phyloP scores from a whole-genome alignment of 2,329 filamentous ascomycete species.

The Leptodontidium sp. region DNA sequence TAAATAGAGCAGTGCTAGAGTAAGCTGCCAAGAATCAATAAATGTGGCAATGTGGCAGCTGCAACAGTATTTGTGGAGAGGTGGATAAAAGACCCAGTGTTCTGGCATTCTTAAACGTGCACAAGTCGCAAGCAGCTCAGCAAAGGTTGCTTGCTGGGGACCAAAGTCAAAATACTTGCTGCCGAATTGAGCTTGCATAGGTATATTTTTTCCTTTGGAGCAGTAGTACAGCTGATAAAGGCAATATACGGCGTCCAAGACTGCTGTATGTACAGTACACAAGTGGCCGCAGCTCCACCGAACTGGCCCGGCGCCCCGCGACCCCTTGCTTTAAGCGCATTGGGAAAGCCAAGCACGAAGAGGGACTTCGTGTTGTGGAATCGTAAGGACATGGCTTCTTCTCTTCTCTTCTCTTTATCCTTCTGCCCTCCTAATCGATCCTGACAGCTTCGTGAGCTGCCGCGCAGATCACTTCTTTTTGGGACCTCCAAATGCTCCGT shows the following conservation, averaged over 20 bases:
- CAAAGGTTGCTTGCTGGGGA: not conserved
- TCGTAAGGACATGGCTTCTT: not conserved
- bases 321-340: slow-evolving; percentile 9
- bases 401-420: not conserved
- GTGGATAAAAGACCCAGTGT: slow-evolving; percentile 1
- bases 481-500: slow-evolving; percentile 10
- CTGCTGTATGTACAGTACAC: not conserved
- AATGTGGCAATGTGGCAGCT: slow-evolving; percentile 1
- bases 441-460: slow-evolving; percentile 8
- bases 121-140: not conserved
- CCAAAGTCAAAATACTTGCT: not conserved
- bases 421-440: not conserved
- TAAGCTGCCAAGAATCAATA: slow-evolving; percentile 23
- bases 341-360: slow-evolving; percentile 11
- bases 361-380: not conserved
- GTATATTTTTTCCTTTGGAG: no score
- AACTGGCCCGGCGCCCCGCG: not conserved
- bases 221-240: not conserved
- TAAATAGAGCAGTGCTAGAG: not conserved
- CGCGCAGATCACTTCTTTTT: slow-evolving; percentile 3
- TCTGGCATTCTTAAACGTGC: slow-evolving; percentile 9
- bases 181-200: not conserved
- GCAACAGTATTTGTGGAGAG: slow-evolving; percentile 12
- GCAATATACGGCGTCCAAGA: slow-evolving; percentile 1
- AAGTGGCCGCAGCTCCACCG: not conserved